These are phyloP conservation scores for Eucalyptus tenuipes DNA, from an alignment of 345 rosid genomes.

Conservation along the genomic window DNA sequence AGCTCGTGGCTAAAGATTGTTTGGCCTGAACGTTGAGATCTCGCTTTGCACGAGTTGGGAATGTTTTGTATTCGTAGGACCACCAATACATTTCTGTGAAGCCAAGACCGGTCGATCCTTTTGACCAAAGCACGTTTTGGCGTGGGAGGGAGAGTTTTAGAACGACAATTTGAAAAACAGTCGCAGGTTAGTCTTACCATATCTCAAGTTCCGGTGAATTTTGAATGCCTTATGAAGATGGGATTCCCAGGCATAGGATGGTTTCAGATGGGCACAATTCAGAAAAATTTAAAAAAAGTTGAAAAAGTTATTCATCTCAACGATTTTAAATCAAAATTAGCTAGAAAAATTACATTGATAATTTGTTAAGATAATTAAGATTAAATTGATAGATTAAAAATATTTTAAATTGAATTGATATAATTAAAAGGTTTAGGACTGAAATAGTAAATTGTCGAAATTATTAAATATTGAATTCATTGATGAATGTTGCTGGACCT, in stretches of 20 bases:
- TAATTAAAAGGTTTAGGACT: background rate
- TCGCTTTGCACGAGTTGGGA: background rate
- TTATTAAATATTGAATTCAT: too few relatives aligned
- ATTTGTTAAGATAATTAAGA: too few relatives aligned
- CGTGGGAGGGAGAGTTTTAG: background rate
- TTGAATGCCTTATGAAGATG: background rate
- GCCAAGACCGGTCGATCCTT: background rate
- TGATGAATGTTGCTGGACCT: background rate
- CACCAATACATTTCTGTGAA: background rate
- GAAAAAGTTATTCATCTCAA: background rate
- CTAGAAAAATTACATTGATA: too few relatives aligned
- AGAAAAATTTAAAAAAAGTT: accelerated
- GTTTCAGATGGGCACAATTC: background rate
- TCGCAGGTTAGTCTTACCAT: background rate
- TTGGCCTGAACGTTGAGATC: background rate
- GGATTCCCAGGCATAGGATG: background rate
- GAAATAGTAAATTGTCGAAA: accelerated
- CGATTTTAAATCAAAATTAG: background rate
- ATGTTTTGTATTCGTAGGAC: background rate
- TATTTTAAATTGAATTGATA: background rate
- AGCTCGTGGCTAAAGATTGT: background rate
- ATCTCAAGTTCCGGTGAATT: background rate
- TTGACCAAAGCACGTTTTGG: background rate
- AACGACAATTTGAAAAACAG: background rate
- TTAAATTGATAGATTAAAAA: too few relatives aligned